Conservation (phyloP, 2,329 filamentous ascomycete species). For the Helotiales sp. region DNA sequence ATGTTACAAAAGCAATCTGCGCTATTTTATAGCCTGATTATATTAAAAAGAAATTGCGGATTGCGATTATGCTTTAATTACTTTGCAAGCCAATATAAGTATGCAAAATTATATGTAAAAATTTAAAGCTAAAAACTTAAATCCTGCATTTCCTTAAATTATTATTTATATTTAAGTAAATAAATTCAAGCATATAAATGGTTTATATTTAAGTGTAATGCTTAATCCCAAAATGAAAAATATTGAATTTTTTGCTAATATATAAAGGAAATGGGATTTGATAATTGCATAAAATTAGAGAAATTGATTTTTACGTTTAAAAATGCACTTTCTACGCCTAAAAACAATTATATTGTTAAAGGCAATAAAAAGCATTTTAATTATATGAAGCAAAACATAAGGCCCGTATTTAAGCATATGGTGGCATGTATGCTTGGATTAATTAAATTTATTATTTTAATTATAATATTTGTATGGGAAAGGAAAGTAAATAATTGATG, state of each 20-base stretch:
- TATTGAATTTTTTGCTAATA: slow-evolving; percentile 20
- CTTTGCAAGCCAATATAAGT: background rate
- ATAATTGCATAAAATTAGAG: background rate
- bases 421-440: background rate
- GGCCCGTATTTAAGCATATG: slow-evolving; percentile 9
- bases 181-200: background rate
- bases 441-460: slow-evolving; percentile 19
- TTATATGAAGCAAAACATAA: slow-evolving; percentile 18
- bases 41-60: background rate
- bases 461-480: slow-evolving; percentile 13
- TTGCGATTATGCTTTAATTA: background rate
- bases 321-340: slow-evolving; percentile 15
- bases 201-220: background rate
- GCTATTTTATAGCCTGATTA: background rate
- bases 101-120: background rate
- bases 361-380: slow-evolving; percentile 22
- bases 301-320: slow-evolving; percentile 19
- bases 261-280: background rate
- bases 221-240: background rate
- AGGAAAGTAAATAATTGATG: background rate
- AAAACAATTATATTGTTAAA: background rate
- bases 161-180: background rate
- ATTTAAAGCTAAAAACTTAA: background rate
- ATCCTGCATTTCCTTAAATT: background rate
- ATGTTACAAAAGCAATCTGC: background rate